Evolutionary conservation across 768 basidiomycete genomes (phyloP), one percentile per base, ranked within the genome.

Genomic region (Crucibulum laeve): DNA sequence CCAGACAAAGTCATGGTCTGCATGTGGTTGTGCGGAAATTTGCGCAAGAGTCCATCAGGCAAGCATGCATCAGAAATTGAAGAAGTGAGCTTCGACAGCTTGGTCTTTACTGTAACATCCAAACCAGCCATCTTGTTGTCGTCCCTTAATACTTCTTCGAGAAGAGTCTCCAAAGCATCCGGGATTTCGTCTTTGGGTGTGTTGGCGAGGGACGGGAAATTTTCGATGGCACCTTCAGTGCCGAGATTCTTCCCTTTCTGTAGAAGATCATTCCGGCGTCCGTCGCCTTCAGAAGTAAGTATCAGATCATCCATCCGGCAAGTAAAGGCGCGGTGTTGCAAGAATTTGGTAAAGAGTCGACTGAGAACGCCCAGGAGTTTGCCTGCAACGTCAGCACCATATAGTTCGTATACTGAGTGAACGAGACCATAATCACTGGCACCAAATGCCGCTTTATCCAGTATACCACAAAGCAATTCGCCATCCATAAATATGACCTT

Each of bases 11-110:
- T 97, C 96, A 98, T 98, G 36, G 87, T 82, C 63, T 98, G 95
- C 96, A 98, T 98, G 79, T 98, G 84, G 67, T 99, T 99, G 58
- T 91, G 82, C 32, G 96, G 96, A 72, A 99, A 99, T 49, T 87
- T 83, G 55, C 94, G 91, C 53, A 92, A 74, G 38, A 99, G 79
- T 25, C 87, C 87, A 38, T 77, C 71, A 10, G 95, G 96, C 53
- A 98, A 79, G 58, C 87, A 87, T 4, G 81, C 76, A 55, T 96
- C 87, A 44, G 91, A 89, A 54, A 97, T 89, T 11, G 89, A 83
- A 40, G 90, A 85, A 15, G 92, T 96, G 44, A 97, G 82, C 60
- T 87, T 86, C 33, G 85, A 78, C 44, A 92, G 71, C 57, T 84
- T 88, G 46, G 77, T 82, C 70, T 94, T 93, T 55, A 92, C 89